A percentile compares a stretch with the other conserved stretches of the same genome.
Evolutionary conservation across 495 filamentous ascomycete species (phyloP).

Genomic region (Pseudoneurospora amorphoporcata): DNA sequence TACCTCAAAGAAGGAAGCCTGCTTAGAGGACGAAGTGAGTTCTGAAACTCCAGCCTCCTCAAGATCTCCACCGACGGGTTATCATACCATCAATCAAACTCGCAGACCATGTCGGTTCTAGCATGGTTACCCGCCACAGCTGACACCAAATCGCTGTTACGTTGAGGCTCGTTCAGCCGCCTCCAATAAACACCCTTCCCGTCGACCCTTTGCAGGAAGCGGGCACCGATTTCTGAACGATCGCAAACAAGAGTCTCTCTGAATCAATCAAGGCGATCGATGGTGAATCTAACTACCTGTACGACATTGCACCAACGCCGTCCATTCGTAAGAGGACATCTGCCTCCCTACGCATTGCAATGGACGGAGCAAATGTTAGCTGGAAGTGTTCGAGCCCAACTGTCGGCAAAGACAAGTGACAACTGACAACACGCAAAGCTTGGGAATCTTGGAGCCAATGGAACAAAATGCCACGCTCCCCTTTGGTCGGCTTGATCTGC

Average conservation of each 20-base stretch:
- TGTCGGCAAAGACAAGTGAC: neutral
- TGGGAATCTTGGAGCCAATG: neutral
- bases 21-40: neutral
- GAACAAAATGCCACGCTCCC: neutral
- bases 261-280: neutral
- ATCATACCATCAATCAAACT: neutral
- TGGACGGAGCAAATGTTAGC: neutral
- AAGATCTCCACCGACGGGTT: neutral
- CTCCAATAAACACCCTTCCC: neutral
- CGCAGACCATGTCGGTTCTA: neutral
- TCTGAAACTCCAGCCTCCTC: neutral
- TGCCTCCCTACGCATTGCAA: neutral
- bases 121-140: neutral
- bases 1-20: neutral
- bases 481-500: neutral
- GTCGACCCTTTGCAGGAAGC: neutral
- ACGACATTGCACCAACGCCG: neutral
- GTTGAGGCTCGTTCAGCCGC: conserved; percentile 1
- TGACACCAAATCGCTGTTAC: conserved; percentile 2
- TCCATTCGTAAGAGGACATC: neutral
- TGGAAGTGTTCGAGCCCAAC: neutral
- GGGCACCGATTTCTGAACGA: neutral
- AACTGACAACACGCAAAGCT: neutral
- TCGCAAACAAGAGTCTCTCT: conserved; percentile 3
- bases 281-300: neutral